Conservation (phyloP, 768 basidiomycete genomes). For the Rhodotorula sphaerocarpa region DNA sequence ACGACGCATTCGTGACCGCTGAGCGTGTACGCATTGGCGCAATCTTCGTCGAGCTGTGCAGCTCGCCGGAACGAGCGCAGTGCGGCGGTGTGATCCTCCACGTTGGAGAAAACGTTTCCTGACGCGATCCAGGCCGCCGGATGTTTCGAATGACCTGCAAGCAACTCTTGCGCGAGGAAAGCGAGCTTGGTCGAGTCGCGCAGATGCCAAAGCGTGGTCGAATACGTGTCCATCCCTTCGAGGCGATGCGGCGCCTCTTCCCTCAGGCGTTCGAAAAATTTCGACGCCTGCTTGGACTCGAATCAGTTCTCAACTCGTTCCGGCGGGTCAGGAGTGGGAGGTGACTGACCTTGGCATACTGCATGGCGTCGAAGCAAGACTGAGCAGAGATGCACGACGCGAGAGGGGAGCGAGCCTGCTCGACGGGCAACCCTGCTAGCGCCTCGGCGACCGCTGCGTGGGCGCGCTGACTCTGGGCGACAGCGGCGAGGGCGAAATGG, state of each 20-base stretch:
- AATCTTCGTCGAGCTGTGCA: slow-evolving; percentile 52
- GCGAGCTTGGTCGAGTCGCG: slow-evolving; percentile 75
- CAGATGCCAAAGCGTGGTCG: slow-evolving; percentile 91
- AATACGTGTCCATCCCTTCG: slow-evolving; percentile 91
- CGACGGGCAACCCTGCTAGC: slow-evolving; percentile 64
- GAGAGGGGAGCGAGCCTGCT: slow-evolving; percentile 65
- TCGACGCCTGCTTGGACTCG: slow-evolving; percentile 59
- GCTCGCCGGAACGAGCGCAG: slow-evolving; percentile 90
- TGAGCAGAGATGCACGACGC: slow-evolving; percentile 74
- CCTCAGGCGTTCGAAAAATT: slow-evolving; percentile 74
- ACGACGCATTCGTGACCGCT: slow-evolving; percentile 89
- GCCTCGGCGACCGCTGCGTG: slow-evolving; percentile 54
- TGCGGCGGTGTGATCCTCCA: slow-evolving; percentile 86
- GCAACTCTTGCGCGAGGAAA: slow-evolving; percentile 82
- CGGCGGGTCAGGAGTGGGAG: background rate
- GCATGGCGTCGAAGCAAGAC: slow-evolving; percentile 79
- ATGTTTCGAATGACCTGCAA: slow-evolving; percentile 71
- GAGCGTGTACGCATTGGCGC: slow-evolving; percentile 86
- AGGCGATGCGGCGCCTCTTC: slow-evolving; percentile 80
- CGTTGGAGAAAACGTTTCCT: slow-evolving; percentile 78
- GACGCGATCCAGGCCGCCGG: slow-evolving; percentile 92
- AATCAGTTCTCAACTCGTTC: background rate
- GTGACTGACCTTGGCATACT: slow-evolving; percentile 67
- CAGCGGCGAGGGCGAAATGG: slow-evolving; percentile 70
- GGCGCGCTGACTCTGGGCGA: slow-evolving; percentile 43